Conservation (phyloP, 345 rosid genomes). For the Populus euphratica region DNA sequence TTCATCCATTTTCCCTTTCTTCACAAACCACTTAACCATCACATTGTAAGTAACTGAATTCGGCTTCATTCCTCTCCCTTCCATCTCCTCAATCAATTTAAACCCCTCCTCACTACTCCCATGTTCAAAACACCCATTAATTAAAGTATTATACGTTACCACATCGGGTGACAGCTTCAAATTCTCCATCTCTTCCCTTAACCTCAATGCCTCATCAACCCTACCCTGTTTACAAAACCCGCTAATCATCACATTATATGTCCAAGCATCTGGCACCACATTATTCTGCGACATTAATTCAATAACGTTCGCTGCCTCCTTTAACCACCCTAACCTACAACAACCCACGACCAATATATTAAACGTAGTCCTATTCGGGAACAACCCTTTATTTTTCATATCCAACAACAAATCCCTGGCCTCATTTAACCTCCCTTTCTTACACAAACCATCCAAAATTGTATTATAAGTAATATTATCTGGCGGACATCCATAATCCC, state of each 20-base stretch:
- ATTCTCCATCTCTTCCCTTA: slow-evolving; percentile 66
- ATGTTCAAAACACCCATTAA: slow-evolving; percentile 62
- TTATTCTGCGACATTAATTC: slow-evolving; percentile 63
- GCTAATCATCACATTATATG: slow-evolving; percentile 61
- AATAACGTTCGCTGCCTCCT: slow-evolving; percentile 62
- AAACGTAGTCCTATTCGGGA: slow-evolving; percentile 54
- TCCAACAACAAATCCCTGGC: slow-evolving; percentile 59
- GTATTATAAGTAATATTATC: slow-evolving; percentile 73
- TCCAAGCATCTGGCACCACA: slow-evolving; percentile 58
- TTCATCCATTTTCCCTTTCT: slow-evolving; percentile 68
- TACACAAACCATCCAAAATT: slow-evolving; percentile 55
- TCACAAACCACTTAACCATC: slow-evolving; percentile 65
- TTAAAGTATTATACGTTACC: slow-evolving; percentile 74
- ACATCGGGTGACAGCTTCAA: slow-evolving; percentile 64
- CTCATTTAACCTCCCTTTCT: slow-evolving; percentile 73
- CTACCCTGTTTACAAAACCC: slow-evolving; percentile 57
- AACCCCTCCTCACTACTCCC: slow-evolving; percentile 45
- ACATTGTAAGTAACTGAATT: slow-evolving; percentile 62
- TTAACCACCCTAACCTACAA: slow-evolving; percentile 67
- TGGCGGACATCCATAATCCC: slow-evolving; percentile 48
- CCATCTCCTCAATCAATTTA: slow-evolving; percentile 62
- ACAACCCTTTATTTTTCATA: slow-evolving; percentile 60
- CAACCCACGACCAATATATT: slow-evolving; percentile 65
- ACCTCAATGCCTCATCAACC: slow-evolving; percentile 52
- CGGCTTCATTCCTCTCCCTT: slow-evolving; percentile 47